Base-by-base conservation (phyloP, 305 asterid genomes). In the Fraxinus baroniana region DNA sequence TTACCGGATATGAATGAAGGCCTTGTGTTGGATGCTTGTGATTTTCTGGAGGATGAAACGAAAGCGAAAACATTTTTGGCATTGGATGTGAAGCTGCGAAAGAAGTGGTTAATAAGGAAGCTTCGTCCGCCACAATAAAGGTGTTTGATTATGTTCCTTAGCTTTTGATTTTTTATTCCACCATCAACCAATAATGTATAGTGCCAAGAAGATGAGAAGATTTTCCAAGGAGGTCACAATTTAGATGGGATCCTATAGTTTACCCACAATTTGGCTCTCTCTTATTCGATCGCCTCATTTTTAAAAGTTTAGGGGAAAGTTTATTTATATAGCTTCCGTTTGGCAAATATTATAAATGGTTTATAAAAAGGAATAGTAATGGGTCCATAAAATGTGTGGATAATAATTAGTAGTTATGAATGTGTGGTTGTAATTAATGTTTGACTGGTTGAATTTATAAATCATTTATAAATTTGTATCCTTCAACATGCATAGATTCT, bases 1-100 rank as follows among this genome's bases (percentile, higher is more conserved):
- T 74, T 89, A 78, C 84, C 90, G 0, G 87, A 85, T 15, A 77
- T 89, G 41, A 89, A 87, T 32, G 90, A 87, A 2, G 90, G 78
- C 57, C 64, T 87, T 78, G 78, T 89, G 39, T 76, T 89, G 72
- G 91, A 89, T 81, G 76, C 84, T 41, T 89, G 90, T 71, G 91
- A 89, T 85, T 78, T 89, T 41, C 70, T 87, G 78, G 90, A 87
- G 83, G 89, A 87, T 82, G 90, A 87, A 83, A 86, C 76, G 74
- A 87, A 86, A 78, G 90, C 88, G 3, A 87, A 87, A 85, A 87
- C 89, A 26, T 87, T 89, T 78, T 78, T 89, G 85, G 91, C 91
- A 8, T 80, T 89, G 86, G 90, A 87, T 85, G 86, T 76, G 10
- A 26, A 81, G 74, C 78, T 87, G 8, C 46, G 91, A 84, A 89